These are phyloP conservation scores for Ustilago shanxiensis DNA, from an alignment of 1,284 basidiomycete species.

Conservation along the genomic window DNA sequence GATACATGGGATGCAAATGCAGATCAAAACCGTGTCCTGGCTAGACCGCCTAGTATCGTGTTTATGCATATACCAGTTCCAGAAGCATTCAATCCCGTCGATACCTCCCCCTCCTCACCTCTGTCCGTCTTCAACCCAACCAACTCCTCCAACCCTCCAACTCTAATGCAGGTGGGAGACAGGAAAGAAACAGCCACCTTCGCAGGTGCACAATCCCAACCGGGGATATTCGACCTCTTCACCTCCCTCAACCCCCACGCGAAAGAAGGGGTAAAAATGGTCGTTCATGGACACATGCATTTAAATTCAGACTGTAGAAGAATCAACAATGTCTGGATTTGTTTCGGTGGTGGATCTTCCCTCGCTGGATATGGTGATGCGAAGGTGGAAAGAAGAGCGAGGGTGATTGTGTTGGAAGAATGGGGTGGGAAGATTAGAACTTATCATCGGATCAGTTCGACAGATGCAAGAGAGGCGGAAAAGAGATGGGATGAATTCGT, in stretches of 20 bases:
- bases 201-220: conserved; percentile 53
- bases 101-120: conserved; percentile 17
- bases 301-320: conserved; percentile 83
- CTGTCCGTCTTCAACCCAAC: not conserved
- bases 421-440: conserved; percentile 90
- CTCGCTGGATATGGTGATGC: conserved; percentile 51
- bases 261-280: conserved; percentile 21
- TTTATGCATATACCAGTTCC: conserved; percentile 69
- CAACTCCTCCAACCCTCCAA: not conserved
- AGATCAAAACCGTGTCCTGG: conserved; percentile 20
- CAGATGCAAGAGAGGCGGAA: not conserved
- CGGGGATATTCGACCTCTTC: conserved; percentile 63
- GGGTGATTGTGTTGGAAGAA: conserved; percentile 71
- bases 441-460: conserved; percentile 82
- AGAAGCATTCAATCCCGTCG: conserved; percentile 56
- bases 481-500: conserved; percentile 39
- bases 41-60: conserved; percentile 57
- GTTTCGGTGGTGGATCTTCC: conserved; percentile 86
- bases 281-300: conserved; percentile 66
- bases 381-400: conserved; percentile 39
- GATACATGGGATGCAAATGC: conserved; percentile 40
- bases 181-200: conserved; percentile 47
- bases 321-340: conserved; percentile 87
- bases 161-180: conserved; percentile 37
- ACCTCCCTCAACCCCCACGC: conserved; percentile 6